phyloP scores from a whole-genome alignment of 2,329 filamentous ascomycete species.

The Nemania abortiva region DNA sequence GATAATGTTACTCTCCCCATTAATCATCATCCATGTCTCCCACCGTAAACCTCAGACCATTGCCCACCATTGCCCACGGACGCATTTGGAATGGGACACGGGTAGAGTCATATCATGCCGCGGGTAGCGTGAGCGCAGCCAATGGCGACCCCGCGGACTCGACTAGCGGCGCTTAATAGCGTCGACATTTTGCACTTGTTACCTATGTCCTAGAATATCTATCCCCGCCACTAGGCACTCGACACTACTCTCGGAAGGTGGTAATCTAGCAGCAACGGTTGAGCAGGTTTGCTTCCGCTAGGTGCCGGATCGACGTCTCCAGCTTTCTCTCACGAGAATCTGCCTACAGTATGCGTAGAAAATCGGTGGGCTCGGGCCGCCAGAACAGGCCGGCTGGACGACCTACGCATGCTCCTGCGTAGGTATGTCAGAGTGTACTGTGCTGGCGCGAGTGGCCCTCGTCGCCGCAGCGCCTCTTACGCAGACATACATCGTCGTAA shows the following conservation, averaged over 20 bases:
- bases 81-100: slow-evolving; percentile 8
- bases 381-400: slow-evolving; percentile 26
- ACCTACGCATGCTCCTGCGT: not conserved
- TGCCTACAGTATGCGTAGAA: not conserved
- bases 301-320: slow-evolving; percentile 6
- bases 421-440: not conserved
- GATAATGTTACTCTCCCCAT: too few species aligned
- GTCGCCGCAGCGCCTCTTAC: slow-evolving; percentile 13
- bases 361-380: slow-evolving; percentile 25
- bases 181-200: slow-evolving; percentile 1
- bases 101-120: not conserved
- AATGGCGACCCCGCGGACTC: slow-evolving; percentile 12
- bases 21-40: not conserved
- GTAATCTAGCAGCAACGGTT: too few species aligned
- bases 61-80: not conserved
- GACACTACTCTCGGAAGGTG: too few species aligned
- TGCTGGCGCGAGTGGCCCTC: slow-evolving; percentile 6
- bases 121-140: slow-evolving; percentile 14
- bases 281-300: too few species aligned
- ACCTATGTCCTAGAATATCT: not conserved
- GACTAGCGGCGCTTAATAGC: slow-evolving; percentile 30
- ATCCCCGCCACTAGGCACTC: not conserved
- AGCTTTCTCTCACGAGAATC: not conserved
- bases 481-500: slow-evolving; percentile 3
- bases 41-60: slow-evolving; percentile 2